These are phyloP conservation scores for Purshia tridentata DNA, from an alignment of 306 rosid species.

Conservation along the genomic window DNA sequence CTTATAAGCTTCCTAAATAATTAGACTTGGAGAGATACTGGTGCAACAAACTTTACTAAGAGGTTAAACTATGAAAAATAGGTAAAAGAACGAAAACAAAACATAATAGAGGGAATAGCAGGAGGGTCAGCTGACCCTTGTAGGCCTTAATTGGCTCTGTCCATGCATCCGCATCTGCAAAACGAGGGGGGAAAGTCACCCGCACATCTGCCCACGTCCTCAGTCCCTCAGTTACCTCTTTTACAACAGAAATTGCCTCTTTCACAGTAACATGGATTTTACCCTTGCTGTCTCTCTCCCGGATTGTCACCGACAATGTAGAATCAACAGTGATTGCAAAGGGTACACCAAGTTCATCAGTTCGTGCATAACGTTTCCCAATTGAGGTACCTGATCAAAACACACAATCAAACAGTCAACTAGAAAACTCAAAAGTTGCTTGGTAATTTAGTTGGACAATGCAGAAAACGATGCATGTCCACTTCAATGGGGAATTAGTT, in stretches of 20 bases:
- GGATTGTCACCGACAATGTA: conserved; percentile 58
- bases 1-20: too few relatives aligned
- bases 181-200: too few relatives aligned
- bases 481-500: background rate
- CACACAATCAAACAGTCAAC: background rate
- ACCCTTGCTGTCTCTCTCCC: conserved; percentile 86
- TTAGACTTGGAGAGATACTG: too few relatives aligned
- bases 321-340: conserved; percentile 81
- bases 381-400: conserved; percentile 68
- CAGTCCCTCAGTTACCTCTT: too few relatives aligned
- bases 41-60: too few relatives aligned
- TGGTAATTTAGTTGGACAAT: background rate
- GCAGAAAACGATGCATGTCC: background rate
- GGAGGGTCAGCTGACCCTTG: too few relatives aligned
- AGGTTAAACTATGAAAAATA: too few relatives aligned
- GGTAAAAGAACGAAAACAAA: too few relatives aligned
- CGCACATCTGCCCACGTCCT: too few relatives aligned
- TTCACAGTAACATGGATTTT: conserved; percentile 74
- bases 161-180: too few relatives aligned
- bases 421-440: background rate
- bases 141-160: too few relatives aligned
- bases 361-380: conserved; percentile 80
- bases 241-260: background rate
- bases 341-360: conserved; percentile 92
- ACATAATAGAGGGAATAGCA: too few relatives aligned